Base-by-base conservation (phyloP, 2,329 filamentous ascomycete species). In the Apiospora kogelbergensis region DNA sequence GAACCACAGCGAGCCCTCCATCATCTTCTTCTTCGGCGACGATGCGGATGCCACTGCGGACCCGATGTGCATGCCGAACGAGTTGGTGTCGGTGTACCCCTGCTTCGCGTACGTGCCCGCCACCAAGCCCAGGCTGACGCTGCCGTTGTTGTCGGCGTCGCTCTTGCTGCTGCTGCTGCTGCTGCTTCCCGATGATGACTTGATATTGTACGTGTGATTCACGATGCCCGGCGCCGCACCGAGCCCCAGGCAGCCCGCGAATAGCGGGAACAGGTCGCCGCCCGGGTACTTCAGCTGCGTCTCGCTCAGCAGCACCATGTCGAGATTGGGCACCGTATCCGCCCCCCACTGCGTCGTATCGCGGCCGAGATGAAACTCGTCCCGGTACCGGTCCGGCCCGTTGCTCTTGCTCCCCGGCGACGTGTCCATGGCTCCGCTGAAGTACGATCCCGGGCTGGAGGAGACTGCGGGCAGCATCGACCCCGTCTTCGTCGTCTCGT, bases 21-120 rank as follows among this genome's bases (percentile, higher is more conserved):
- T 46, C 45, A 41, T 71, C 0, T 67, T 53, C 46, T 53, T 53
- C 22, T 30, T 53, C 5, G 46, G 24, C 5, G 46, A 17, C 13
- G 22, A 17, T 11, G 46, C 22, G 22, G 22, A 22, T 3, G 74
- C 69, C 1, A 26, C 57, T 1, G 73, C 76, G 0, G 80, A 78
- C 1, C 80, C 80, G n/a, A 82, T 79, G 57, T 82, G 80, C 77
- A 82, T 71, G 22, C 78, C 77, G 67, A 78, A 82, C 0, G 79
- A 81, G 67, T 79, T 80, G 6, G 79, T 81, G 2, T 75, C 74
- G 22, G 74, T 79, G 13, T 30, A 53, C 22, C 46, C 13, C 53
- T 22, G 2, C 69, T 40, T 5, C 71, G n/a, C 24, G 2, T 10
- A 7, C 20, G 24, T 13, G 46, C 46, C 46, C 10, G 46, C 46